Conservation (phyloP, 139 green algal species). For the Chlamydomonas sphaeroides region DNA sequence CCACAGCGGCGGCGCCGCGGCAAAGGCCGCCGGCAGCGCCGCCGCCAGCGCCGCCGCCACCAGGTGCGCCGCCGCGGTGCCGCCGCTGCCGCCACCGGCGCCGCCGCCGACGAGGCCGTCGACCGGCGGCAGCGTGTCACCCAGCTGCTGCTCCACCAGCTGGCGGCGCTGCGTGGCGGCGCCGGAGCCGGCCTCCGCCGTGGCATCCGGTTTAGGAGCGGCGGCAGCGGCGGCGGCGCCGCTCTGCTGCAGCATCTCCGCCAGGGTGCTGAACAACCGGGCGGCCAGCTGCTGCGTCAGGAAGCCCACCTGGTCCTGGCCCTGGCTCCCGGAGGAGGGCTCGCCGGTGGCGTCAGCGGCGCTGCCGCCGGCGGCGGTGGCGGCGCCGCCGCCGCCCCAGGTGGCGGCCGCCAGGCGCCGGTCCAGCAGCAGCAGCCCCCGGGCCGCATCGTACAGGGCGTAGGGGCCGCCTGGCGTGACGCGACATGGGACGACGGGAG, state of each 20-base stretch:
- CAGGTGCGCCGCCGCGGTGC: not conserved
- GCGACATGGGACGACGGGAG: no score
- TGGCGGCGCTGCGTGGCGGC: no score
- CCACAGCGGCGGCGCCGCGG: slow-evolving; percentile 45
- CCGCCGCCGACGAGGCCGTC: not conserved
- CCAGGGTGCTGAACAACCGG: not conserved
- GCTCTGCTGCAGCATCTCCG: no score
- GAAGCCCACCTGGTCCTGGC: not conserved
- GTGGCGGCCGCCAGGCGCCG: not conserved
- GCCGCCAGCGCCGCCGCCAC: slow-evolving; percentile 7
- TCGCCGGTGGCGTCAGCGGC: no score
- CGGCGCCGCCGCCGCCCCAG: not conserved
- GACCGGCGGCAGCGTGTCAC: no score
- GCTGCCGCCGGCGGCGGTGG: not conserved
- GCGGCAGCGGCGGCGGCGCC: no score
- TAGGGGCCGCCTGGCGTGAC: not conserved
- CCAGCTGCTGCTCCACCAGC: no score
- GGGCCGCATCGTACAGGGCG: slow-evolving; percentile 26
- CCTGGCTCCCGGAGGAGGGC: no score
- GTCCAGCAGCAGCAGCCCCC: slow-evolving; percentile 8
- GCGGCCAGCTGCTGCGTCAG: not conserved
- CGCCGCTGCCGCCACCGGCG: no score
- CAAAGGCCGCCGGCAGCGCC: slow-evolving; percentile 41
- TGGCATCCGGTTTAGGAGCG: no score
- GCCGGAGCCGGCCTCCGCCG: no score